Percentiles rank a stretch among this genome's conserved stretches.
phyloP scores from a whole-genome alignment of 306 rosid species.

The Rubus parviflorus region DNA sequence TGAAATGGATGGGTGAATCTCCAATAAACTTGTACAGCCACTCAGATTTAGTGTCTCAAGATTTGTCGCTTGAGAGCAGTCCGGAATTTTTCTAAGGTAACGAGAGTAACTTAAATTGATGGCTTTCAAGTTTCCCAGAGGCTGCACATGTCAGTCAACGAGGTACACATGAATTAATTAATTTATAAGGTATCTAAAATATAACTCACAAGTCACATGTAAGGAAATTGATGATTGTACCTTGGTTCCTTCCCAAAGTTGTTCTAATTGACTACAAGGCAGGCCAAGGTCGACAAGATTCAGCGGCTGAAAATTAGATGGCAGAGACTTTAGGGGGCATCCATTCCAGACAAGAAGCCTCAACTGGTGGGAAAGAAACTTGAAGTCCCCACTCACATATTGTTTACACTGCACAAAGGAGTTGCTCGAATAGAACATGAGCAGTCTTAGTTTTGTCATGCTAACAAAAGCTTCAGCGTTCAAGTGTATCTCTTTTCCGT shows the following conservation, averaged over 20 bases:
- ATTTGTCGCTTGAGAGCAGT: constrained; percentile 10
- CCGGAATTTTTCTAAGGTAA: neutral
- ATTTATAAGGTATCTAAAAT: neutral
- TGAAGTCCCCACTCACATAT: neutral
- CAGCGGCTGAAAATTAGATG: neutral
- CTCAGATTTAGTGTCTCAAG: constrained; percentile 6
- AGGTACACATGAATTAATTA: neutral
- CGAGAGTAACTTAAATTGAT: neutral
- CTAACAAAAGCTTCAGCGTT: constrained; percentile 28
- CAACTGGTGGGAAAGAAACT: constrained; percentile 2
- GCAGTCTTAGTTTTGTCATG: constrained; percentile 25
- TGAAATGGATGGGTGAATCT: too few relatives aligned
- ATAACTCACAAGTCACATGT: neutral
- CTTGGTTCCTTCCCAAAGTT: constrained; percentile 10
- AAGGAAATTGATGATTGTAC: neutral
- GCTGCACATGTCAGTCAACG: neutral
- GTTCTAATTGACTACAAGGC: neutral
- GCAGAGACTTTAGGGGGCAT: constrained; percentile 17
- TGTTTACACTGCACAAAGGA: neutral
- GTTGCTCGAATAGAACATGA: neutral
- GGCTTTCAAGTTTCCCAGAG: neutral
- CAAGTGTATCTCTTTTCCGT: neutral
- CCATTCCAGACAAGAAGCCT: constrained; percentile 23
- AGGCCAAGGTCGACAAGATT: constrained; percentile 27
- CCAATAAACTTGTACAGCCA: too few relatives aligned